Conservation (phyloP, 2,329 filamentous ascomycete genomes). For the Aspergillus latus region DNA sequence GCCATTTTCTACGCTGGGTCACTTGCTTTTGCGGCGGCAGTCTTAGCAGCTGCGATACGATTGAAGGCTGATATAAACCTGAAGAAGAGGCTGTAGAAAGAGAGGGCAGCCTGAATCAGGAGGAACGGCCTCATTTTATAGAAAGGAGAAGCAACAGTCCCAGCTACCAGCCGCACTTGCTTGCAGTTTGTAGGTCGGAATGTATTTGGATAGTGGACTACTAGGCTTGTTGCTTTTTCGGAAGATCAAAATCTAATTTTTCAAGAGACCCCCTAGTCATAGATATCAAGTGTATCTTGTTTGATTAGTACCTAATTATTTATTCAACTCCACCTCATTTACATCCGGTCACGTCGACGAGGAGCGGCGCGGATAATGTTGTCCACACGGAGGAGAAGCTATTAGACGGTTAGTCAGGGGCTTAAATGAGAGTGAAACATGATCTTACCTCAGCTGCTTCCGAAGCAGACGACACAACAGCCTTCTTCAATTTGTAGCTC, state of each 20-base stretch:
- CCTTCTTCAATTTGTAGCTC: conserved; percentile 97
- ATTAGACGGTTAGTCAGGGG: conserved; percentile 19
- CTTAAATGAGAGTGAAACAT: neutral
- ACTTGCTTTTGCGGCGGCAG: conserved; percentile 46
- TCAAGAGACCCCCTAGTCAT: too few species aligned
- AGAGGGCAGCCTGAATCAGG: neutral
- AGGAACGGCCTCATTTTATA: neutral
- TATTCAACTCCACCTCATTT: conserved; percentile 25
- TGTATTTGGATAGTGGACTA: too few species aligned
- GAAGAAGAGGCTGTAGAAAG: conserved; percentile 2
- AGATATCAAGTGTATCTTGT: neutral
- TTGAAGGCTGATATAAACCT: conserved; percentile 44
- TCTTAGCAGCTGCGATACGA: conserved; percentile 38
- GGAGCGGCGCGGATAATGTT: conserved; percentile 96
- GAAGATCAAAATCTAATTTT: too few species aligned
- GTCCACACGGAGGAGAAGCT: conserved; percentile 90
- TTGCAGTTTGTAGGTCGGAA: too few species aligned
- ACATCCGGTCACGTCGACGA: conserved; percentile 75
- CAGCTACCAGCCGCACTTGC: neutral
- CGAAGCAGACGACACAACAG: conserved; percentile 94
- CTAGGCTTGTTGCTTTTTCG: too few species aligned
- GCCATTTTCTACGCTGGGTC: conserved; percentile 64
- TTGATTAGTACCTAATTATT: conserved; percentile 6
- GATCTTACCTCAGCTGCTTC: conserved; percentile 87
- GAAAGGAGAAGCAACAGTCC: neutral